phyloP scores from a whole-genome alignment of 768 basidiomycete genomes.

The Pulveroboletus sp. region DNA sequence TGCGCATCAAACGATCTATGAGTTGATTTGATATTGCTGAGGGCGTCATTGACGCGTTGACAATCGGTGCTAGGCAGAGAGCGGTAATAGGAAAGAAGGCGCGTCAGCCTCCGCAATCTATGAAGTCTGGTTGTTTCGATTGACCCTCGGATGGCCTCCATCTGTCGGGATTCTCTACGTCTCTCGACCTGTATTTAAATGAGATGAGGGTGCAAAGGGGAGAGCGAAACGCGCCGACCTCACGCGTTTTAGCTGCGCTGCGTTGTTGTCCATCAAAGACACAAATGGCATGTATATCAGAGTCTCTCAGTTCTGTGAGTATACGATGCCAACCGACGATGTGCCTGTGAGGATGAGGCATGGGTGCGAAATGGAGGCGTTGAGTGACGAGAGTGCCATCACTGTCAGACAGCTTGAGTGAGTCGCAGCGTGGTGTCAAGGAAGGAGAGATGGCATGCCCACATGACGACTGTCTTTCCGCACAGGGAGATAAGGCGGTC shows the following conservation, averaged over 20 bases:
- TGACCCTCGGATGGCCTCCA: constrained; percentile 46
- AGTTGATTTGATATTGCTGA: constrained; percentile 12
- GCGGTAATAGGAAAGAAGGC: constrained; percentile 36
- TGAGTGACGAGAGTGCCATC: constrained; percentile 86
- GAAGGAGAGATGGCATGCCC: neutral
- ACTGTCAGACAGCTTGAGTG: constrained; percentile 34
- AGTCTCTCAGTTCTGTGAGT: constrained; percentile 53
- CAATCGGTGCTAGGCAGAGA: constrained; percentile 29
- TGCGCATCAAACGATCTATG: constrained; percentile 6
- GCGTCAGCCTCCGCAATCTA: constrained; percentile 45
- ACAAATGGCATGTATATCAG: constrained; percentile 58
- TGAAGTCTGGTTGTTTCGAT: constrained; percentile 56
- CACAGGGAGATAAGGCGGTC: constrained; percentile 54
- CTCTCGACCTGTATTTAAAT: constrained; percentile 44
- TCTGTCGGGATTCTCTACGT: constrained; percentile 44
- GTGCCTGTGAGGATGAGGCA: constrained; percentile 62
- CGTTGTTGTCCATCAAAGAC: constrained; percentile 77
- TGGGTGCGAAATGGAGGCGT: constrained; percentile 68
- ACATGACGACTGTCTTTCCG: constrained; percentile 77
- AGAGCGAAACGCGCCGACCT: constrained; percentile 42
- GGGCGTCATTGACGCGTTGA: constrained; percentile 26
- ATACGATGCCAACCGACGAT: constrained; percentile 77
- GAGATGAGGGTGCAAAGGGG: neutral
- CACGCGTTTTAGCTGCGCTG: constrained; percentile 60
- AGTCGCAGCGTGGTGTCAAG: neutral